Evolutionary conservation across 139 green algal genomes (phyloP), one percentile per base, ranked within the genome.

Genomic region (Tetradesmus obliquus): DNA sequence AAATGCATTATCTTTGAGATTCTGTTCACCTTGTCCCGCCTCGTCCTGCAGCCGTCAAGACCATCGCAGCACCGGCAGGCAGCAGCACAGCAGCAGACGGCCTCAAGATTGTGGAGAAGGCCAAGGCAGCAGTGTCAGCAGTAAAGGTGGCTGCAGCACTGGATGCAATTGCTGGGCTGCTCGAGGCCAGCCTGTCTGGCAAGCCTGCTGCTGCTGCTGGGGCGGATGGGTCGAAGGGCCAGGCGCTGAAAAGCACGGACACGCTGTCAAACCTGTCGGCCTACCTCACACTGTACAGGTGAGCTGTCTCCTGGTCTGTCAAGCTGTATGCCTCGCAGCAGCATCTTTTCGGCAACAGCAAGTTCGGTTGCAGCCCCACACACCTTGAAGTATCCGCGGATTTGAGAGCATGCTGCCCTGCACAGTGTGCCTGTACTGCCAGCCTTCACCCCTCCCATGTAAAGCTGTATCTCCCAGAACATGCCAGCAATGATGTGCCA

Each of bases 241-340:
- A 58, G 32, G 88, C 88, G 2, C 58, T 53, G 32, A 91, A 84
- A 24, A 91, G 88, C 57, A 71, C 55, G 22, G 88, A 91, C 88
- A 91, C 88, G 1, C 88, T 91, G n/a, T 60, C 76, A 55, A 91
- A 91, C 79, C 58, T 91, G 20, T 86, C 74, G 3, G 88, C 88
- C n/a, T 91, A 91, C 79, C 76, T 91, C 0, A 91, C 88, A 9
- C 76, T 91, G 3, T 91, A 91, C 74, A 91, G 71, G 87, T 91
- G 71, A 54, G 85, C 8, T 32, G 57, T 66, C 57, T 66, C 8
- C 32, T 45, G 32, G 32, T 45, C 32, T 45, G 32, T 45, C 32
- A 45, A 45, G 32, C 32, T 45, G 32, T 45, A 0, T 45, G 32
- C 32, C 32, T 45, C 32, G 32, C 32, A 45, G 32, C 32, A 45